These are phyloP conservation scores for Lactarius psammicola DNA, from an alignment of 768 basidiomycete species.

Conservation along the genomic window DNA sequence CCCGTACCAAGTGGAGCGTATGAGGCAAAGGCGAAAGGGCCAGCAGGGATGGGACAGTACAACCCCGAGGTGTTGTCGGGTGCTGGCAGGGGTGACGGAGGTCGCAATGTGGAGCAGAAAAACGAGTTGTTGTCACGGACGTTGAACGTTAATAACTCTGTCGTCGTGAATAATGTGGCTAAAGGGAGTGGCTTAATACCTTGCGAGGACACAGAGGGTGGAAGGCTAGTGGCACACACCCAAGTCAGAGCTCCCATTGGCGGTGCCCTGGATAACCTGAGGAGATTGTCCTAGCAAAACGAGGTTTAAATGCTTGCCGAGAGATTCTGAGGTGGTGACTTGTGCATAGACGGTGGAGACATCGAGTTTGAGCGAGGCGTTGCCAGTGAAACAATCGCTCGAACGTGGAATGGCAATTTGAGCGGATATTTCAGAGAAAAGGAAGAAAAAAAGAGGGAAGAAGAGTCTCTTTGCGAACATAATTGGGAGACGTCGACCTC, in stretches of 20 bases:
- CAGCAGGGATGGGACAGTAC: slow-evolving; percentile 79
- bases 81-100: slow-evolving; percentile 66
- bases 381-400: slow-evolving; percentile 65
- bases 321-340: slow-evolving; percentile 46
- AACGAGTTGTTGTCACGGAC: slow-evolving; percentile 69
- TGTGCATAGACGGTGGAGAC: slow-evolving; percentile 74
- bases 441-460: slow-evolving; percentile 21
- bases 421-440: slow-evolving; percentile 25
- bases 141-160: slow-evolving; percentile 74
- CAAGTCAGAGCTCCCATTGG: slow-evolving; percentile 60
- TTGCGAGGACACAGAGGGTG: slow-evolving; percentile 11
- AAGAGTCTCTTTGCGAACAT: background rate
- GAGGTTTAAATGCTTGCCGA: slow-evolving; percentile 58
- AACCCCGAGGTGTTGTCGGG: slow-evolving; percentile 34
- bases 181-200: slow-evolving; percentile 25
- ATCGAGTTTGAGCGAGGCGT: slow-evolving; percentile 55
- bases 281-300: slow-evolving; percentile 67
- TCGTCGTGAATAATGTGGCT: slow-evolving; percentile 88
- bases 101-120: slow-evolving; percentile 76
- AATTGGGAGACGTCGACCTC: background rate
- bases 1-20: slow-evolving; percentile 62
- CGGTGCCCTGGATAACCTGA: slow-evolving; percentile 55
- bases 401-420: slow-evolving; percentile 42
- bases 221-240: slow-evolving; percentile 44
- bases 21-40: slow-evolving; percentile 79